Base-by-base conservation (phyloP, 192 early-diverging fungal genomes). In the Umbelopsis sp. region DNA sequence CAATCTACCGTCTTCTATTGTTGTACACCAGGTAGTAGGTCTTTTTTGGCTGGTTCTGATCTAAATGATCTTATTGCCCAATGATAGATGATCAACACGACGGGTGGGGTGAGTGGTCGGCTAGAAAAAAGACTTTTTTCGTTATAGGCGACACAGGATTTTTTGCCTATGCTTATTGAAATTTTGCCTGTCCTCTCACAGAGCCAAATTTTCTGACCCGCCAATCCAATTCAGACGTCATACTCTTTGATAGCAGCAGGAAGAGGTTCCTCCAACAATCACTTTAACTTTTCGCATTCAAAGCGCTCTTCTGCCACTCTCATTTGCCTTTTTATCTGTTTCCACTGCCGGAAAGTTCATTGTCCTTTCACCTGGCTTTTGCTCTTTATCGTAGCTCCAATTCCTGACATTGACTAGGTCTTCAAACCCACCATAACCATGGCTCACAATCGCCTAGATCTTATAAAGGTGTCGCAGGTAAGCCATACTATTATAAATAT, bases 381-480 rank as follows among this genome's bases (percentile, higher is more conserved):
- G 27, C 16, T 30, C n/a, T 13, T 52, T 25, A 52, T 15, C 55
- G 4, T 61, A n/a, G 27, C 30, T 12, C 15, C 15, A 18, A 16
- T 16, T 35, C 55, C 15, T 12, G 4, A 7, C 55, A 37, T 27
- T 35, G 55, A 21, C 27, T 61, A 16, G 30, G 30, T 30, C 2
- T 55, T 12, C n/a, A 11, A 49, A 16, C 1, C 25, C 18, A 35
- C 33, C 16, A 30, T 61, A 25, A 61, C 27, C 13, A 61, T 61
- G 55, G 55, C 55, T 30, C 55, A 61, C 12, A 61, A 67, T 35
- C 68, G 73, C 30, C 68, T 77, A 53, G 75, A 77, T 76, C 69
- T 64, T 53, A 49, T 77, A 37, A 70, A 75, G 68, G 74, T 76
- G 10, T 68, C 75, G 23, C 71, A 76, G 48, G 75, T 77, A 65